Base-by-base conservation (phyloP, 495 filamentous ascomycete species). In the Diplogelasinospora grovesii region DNA sequence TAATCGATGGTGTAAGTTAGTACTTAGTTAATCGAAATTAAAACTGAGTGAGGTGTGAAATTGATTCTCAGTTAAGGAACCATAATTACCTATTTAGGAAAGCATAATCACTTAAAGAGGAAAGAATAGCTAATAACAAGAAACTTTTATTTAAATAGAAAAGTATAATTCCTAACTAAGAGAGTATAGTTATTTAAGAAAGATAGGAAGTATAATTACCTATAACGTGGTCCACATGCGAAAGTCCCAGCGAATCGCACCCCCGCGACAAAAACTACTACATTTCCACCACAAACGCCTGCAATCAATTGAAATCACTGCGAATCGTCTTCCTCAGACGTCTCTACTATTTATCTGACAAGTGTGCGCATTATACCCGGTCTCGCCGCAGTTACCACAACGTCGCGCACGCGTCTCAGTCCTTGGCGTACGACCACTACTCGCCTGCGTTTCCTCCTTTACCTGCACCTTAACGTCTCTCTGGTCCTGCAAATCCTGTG, bases 341-440 rank as follows among this genome's bases (percentile, higher is more conserved):
- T 36, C 13, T 41, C 37, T 8, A 6, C n/a, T 41, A 24, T n/a
- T 37, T 41, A 30, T 21, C 13, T 40, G 29, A 36, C 36, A 44
- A 8, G 18, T 44, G 3, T 20, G 23, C 24, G n/a, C 29, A 32
- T 32, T 32, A 13, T 32, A 15, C 5, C 68, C 27, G 4, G 27
- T 29, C 15, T 29, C 15, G 27, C 27, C 27, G 27, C 27, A 29
- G 10, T 29, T 11, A 10, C 27, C 9, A 29, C 27, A 29, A 29
- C 15, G 27, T 11, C 27, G 27, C 10, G 27, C 11, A 29, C 27
- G 4, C 15, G 4, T 14, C 15, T 10, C 27, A 14, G n/a, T 3
- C 4, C 27, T 29, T 14, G 4, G n/a, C 9, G 27, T 11, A 29
- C 27, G 3, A 11, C 27, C 9, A 29, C n/a, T 8, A 8, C 24